Evolutionary conservation across 495 filamentous ascomycete species (phyloP).

Genomic region (Trichocladium uniseriatum): DNA sequence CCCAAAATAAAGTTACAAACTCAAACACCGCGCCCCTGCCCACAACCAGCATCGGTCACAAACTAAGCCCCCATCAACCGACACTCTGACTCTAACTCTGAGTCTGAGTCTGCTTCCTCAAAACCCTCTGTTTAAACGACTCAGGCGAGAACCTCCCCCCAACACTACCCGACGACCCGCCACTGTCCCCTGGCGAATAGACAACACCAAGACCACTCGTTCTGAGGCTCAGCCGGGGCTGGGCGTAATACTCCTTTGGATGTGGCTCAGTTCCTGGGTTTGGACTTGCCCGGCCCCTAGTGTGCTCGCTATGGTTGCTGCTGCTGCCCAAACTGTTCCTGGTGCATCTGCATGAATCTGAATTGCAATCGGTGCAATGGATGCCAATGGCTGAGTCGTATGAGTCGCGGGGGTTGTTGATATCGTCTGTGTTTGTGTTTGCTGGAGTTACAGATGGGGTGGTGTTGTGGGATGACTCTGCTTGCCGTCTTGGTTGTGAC

Average conservation of each 20-base stretch:
- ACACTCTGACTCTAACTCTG: no score
- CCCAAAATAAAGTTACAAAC: no score
- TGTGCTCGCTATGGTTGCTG: no score
- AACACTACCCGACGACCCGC: neutral
- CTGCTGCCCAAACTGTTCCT: neutral
- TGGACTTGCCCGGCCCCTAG: neutral
- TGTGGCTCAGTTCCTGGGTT: neutral
- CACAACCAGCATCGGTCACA: no score
- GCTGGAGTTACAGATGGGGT: no score
- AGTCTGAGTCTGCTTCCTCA: slow-evolving; percentile 10
- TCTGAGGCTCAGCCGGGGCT: slow-evolving; percentile 10
- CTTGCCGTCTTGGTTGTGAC: no score
- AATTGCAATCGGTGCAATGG: slow-evolving; percentile 10
- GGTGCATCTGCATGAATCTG: slow-evolving; percentile 7
- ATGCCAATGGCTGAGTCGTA: slow-evolving; percentile 21
- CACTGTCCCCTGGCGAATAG: neutral
- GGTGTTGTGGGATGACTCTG: no score
- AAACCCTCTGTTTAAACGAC: slow-evolving; percentile 20
- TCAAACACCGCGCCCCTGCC: no score
- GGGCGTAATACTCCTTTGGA: neutral
- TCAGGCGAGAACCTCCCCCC: slow-evolving; percentile 18
- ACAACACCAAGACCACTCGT: slow-evolving; percentile 4
- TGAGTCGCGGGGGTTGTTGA: slow-evolving; percentile 10
- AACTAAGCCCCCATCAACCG: neutral
- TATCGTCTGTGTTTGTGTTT: neutral